A percentile compares a stretch with the other conserved stretches of the same genome.
Conservation (phyloP, 2,329 filamentous ascomycete species). For the Metarhizium humberi region DNA sequence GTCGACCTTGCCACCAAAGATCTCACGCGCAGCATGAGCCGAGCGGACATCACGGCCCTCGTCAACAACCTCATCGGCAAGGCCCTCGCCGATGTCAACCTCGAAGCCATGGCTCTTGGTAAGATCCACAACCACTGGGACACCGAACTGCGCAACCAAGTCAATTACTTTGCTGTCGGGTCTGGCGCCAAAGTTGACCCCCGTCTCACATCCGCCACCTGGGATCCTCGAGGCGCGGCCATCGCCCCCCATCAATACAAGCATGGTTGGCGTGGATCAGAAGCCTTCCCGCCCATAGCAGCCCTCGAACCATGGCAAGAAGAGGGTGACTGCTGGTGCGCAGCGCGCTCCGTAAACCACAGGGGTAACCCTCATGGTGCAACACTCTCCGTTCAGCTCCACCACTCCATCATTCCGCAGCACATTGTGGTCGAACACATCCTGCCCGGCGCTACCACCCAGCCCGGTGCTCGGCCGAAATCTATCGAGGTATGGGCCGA, state of each 20-base stretch:
- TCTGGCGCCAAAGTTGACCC: constrained; percentile 58
- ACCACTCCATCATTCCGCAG: constrained; percentile 51
- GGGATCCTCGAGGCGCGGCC: constrained; percentile 20
- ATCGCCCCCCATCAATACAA: constrained; percentile 6
- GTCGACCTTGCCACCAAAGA: constrained; percentile 18
- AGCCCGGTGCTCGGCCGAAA: constrained; percentile 52
- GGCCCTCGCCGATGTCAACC: constrained; percentile 33
- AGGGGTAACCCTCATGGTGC: constrained; percentile 42
- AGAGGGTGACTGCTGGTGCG: constrained; percentile 83
- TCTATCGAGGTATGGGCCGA: constrained; percentile 63
- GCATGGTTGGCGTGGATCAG: constrained; percentile 12
- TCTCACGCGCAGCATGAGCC: constrained; percentile 23
- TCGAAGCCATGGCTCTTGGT: constrained; percentile 37
- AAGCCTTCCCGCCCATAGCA: constrained; percentile 28
- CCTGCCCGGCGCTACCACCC: constrained; percentile 47
- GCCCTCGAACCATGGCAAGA: constrained; percentile 66
- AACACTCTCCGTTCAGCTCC: constrained; percentile 55
- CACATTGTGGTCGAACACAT: constrained; percentile 68
- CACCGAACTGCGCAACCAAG: constrained; percentile 36
- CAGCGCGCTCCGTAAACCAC: constrained; percentile 32
- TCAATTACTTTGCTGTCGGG: constrained; percentile 66
- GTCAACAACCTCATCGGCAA: constrained; percentile 32
- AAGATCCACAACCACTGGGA: constrained; percentile 36
- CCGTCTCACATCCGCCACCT: constrained; percentile 50
- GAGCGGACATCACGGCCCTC: constrained; percentile 29